Base-by-base conservation (phyloP, 768 basidiomycete species). In the Hebeloma cylindrosporum region DNA sequence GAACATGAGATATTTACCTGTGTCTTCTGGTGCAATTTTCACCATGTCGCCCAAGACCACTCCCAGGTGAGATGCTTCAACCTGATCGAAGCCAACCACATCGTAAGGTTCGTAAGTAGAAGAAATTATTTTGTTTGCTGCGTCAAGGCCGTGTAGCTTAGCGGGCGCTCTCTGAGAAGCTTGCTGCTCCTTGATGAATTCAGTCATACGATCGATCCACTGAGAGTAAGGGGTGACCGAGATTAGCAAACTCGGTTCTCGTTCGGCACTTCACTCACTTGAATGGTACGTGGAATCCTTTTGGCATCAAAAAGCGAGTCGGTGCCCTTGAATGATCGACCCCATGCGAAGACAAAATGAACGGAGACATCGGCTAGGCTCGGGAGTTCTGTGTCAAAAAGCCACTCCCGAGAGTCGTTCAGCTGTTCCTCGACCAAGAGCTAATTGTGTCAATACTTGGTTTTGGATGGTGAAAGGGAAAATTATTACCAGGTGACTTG, bases 401-500 rank as follows among this genome's bases (percentile, higher is more conserved):
- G 63, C 78, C 79, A 84, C 54, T 75, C 71, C 2, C 80, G 69
- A 17, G 68, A 75, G 55, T 81, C 79, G 11, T 62, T 57, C 21
- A 82, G 63, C 56, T 82, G 70, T 45, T 67, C 61, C 46, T 68
- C 69, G n/a, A 70, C 21, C 6, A 70, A 46, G 11, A 57, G 52
- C 66, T 69, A 47, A 23, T 40, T 16, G 9, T 27, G n/a, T 21
- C 11, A 27, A 29, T 22, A 20, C 9, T 8, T n/a, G 11, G 14
- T 30, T 6, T 2, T 10, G 37, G 13, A 33, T 7, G 9, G 14
- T 5, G 18, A 21, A 16, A 14, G 43, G n/a, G n/a, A n/a, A n/a
- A n/a, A n/a, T n/a, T n/a, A 69, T 40, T 51, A 79, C 81, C 45
- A 80, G 47, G 52, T 83, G 73, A 2, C 73, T 68, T 9, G 74